phyloP scores from a whole-genome alignment of 2,329 filamentous ascomycete species.

The Dendrostoma leiphaemia region DNA sequence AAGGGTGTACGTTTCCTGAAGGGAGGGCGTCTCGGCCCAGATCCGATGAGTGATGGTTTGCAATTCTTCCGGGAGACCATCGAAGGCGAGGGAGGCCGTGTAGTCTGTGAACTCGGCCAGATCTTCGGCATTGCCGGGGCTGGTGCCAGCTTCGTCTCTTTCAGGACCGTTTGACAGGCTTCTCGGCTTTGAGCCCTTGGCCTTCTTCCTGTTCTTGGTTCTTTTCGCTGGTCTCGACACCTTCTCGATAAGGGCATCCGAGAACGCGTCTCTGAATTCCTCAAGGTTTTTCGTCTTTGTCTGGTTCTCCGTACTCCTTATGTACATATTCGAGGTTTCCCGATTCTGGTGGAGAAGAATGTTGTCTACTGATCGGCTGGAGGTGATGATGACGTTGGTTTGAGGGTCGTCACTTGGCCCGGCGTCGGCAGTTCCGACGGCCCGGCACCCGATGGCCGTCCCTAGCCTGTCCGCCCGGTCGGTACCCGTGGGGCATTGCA shows the following conservation, averaged over 20 bases:
- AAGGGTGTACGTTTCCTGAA: conserved; percentile 55
- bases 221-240: conserved; percentile 49
- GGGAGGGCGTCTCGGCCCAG: conserved; percentile 44
- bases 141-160: too few species aligned
- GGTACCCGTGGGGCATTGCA: too few species aligned
- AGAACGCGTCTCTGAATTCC: conserved; percentile 72
- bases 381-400: too few species aligned
- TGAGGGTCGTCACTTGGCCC: too few species aligned
- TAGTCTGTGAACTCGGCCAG: conserved; percentile 81
- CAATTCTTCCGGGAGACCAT: conserved; percentile 59
- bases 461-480: too few species aligned
- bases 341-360: too few species aligned
- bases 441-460: too few species aligned
- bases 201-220: conserved; percentile 31
- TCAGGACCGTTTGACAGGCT: neutral
- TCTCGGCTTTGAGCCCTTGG: conserved; percentile 17
- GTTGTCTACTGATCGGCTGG: too few species aligned
- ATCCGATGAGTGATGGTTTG: conserved; percentile 59
- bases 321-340: too few species aligned
- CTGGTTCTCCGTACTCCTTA: too few species aligned
- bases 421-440: too few species aligned
- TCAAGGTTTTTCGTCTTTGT: conserved; percentile 53
- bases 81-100: conserved; percentile 68
- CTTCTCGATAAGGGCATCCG: conserved; percentile 64
- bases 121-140: too few species aligned